Evolutionary conservation across 2,329 filamentous ascomycete species (phyloP), one percentile per base, ranked within the genome.

Genomic region (Cladosporium sp.): DNA sequence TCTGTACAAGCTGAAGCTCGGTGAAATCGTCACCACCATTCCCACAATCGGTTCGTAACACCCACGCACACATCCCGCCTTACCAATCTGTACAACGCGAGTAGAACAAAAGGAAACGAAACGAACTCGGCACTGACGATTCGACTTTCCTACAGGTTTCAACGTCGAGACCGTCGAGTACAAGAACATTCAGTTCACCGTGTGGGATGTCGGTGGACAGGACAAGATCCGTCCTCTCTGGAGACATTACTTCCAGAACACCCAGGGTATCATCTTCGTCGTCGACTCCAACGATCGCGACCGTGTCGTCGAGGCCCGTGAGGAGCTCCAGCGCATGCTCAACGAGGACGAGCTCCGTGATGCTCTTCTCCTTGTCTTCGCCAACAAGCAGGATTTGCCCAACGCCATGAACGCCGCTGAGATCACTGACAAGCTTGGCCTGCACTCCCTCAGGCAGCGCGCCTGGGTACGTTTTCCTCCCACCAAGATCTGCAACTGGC

Each of bases 341-440:
- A 95, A 96, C 80, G 95, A 98, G 79, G 90, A 94, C 71, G 95
- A 99, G 85, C 94, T 98, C 88, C 93, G 95, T 83, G 94, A 98
- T 77, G 93, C 93, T 68, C 85, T 98, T 74, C 84, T 99, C 73
- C 83, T 98, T 68, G 94, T 99, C 51, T 98, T 99, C 80, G 95
- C 95, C 76, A 99, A 99, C 85, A 99, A 99, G 87, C 95, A 98
- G 83, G 95, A 99, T 87, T 84, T 98, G 73, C 85, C 87, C 67
- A 98, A 98, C 80, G 95, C 95, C 83, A 98, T 98, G 95, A 97
- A 96, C 84, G 94, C 95, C 78, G 94, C 95, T 79, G 95, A 99
- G 86, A 98, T 99, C 83, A 99, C 95, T 82, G 94, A 99, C 86
- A 97, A 98, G 90, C 92, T 99, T 82, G 95, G 95, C 80, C 93